Percentiles rank a stretch among this genome's conserved stretches.
phyloP scores from a whole-genome alignment of 1,284 basidiomycete species.

The Tremellales sp. region DNA sequence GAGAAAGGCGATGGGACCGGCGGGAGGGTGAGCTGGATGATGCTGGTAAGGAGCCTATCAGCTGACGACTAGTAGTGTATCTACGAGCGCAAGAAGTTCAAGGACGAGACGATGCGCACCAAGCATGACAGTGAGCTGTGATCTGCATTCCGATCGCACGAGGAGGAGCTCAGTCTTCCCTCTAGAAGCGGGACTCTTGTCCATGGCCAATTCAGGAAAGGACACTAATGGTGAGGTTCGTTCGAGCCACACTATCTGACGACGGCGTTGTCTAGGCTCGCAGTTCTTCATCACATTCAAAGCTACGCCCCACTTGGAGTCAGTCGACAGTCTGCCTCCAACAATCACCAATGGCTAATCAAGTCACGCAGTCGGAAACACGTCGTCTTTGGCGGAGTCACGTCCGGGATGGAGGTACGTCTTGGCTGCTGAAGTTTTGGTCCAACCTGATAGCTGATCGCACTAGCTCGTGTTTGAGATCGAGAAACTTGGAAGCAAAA shows the following conservation, averaged over 20 bases:
- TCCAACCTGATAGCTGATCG: background rate
- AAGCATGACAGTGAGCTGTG: constrained; percentile 60
- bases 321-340: constrained; percentile 2
- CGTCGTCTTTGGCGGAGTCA: constrained; percentile 80
- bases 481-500: constrained; percentile 52
- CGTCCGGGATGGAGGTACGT: constrained; percentile 75
- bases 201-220: constrained; percentile 76
- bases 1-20: constrained; percentile 59
- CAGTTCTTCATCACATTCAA: constrained; percentile 67
- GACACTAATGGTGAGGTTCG: constrained; percentile 38
- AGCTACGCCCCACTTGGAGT: constrained; percentile 50
- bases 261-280: constrained; percentile 10
- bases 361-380: constrained; percentile 45
- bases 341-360: constrained; percentile 18
- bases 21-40: constrained; percentile 28
- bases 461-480: constrained; percentile 55
- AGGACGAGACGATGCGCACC: constrained; percentile 76
- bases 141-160: background rate
- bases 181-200: constrained; percentile 40
- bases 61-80: constrained; percentile 3
- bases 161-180: background rate
- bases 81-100: constrained; percentile 18
- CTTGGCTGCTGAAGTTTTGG: background rate
- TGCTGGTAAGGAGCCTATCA: constrained; percentile 15
- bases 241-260: background rate